A percentile compares a stretch with the other conserved stretches of the same genome.
Conservation (phyloP, 108 stramenopile species). For the Skeletonema menzelii region DNA sequence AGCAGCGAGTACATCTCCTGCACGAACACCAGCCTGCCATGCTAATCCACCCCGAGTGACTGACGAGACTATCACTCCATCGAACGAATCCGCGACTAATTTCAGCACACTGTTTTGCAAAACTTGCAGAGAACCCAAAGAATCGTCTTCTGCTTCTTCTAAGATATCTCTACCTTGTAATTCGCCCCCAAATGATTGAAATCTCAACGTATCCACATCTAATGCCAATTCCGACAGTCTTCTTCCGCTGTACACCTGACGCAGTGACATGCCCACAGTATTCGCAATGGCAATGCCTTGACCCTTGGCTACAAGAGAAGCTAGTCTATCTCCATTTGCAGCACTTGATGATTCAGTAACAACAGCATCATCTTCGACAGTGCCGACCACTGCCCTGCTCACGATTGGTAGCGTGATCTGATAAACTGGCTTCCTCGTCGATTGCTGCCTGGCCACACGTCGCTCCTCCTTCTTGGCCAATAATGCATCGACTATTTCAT, state of each 20-base stretch:
- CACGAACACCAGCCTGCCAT: slow-evolving; percentile 70
- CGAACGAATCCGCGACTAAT: slow-evolving; percentile 42
- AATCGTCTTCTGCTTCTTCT: slow-evolving; percentile 6
- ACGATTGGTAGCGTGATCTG: slow-evolving; percentile 51
- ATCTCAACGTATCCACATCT: slow-evolving; percentile 64
- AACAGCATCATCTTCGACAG: neutral
- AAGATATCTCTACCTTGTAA: slow-evolving; percentile 38
- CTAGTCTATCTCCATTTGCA: slow-evolving; percentile 9
- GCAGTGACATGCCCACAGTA: slow-evolving; percentile 58
- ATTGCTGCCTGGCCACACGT: slow-evolving; percentile 15
- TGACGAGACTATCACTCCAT: slow-evolving; percentile 69
- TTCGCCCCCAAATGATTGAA: slow-evolving; percentile 47
- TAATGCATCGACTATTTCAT: slow-evolving; percentile 48
- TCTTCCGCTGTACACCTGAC: slow-evolving; percentile 60
- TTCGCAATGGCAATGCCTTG: slow-evolving; percentile 37
- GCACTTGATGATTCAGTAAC: slow-evolving; percentile 1
- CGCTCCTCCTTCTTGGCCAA: slow-evolving; percentile 52
- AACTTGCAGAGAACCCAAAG: slow-evolving; percentile 39
- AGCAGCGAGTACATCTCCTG: slow-evolving; percentile 64
- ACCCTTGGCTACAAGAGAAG: slow-evolving; percentile 41
- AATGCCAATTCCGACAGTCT: slow-evolving; percentile 53
- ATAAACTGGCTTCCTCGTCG: slow-evolving; percentile 33
- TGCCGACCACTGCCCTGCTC: slow-evolving; percentile 1
- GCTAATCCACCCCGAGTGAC: slow-evolving; percentile 58
- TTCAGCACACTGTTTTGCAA: slow-evolving; percentile 43